phyloP scores from a whole-genome alignment of 2,329 filamentous ascomycete genomes.

The Fusarium oligoseptatum region DNA sequence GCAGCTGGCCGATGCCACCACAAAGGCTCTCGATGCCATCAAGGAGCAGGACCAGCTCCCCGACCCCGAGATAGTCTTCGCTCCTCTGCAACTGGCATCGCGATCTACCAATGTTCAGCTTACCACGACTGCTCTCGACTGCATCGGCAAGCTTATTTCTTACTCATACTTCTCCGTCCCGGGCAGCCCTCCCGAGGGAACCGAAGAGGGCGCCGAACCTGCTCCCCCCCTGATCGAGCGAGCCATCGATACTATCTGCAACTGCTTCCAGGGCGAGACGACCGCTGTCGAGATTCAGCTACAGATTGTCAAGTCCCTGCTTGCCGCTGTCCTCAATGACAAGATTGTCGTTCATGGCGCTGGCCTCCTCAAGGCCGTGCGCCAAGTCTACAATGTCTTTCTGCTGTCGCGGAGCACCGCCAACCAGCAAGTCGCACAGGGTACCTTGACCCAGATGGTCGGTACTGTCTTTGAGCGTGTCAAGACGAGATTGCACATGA shows the following conservation, averaged over 20 bases:
- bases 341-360: constrained; percentile 99
- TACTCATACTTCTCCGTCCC: constrained; percentile 96
- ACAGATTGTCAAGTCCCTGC: constrained; percentile 96
- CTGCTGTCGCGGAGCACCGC: constrained; percentile 92
- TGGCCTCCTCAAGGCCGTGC: constrained; percentile 93
- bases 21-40: constrained; percentile 86
- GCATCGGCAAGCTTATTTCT: constrained; percentile 98
- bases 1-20: constrained; percentile 83
- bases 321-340: constrained; percentile 96
- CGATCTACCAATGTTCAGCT: constrained; percentile 87
- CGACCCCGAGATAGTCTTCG: constrained; percentile 92
- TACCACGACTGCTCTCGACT: constrained; percentile 92
- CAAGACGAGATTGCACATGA: constrained; percentile 86
- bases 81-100: constrained; percentile 89
- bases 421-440: constrained; percentile 97
- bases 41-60: constrained; percentile 87
- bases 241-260: constrained; percentile 98
- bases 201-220: constrained; percentile 56
- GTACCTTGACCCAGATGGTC: constrained; percentile 97
- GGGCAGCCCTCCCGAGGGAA: constrained; percentile 54
- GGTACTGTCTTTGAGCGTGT: constrained; percentile 98
- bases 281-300: constrained; percentile 93
- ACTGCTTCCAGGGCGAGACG: constrained; percentile 97
- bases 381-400: constrained; percentile 99
- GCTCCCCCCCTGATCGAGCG: constrained; percentile 88